Evolutionary conservation across 768 basidiomycete genomes (phyloP).

Genomic region (Candolleomyces efflorescens): DNA sequence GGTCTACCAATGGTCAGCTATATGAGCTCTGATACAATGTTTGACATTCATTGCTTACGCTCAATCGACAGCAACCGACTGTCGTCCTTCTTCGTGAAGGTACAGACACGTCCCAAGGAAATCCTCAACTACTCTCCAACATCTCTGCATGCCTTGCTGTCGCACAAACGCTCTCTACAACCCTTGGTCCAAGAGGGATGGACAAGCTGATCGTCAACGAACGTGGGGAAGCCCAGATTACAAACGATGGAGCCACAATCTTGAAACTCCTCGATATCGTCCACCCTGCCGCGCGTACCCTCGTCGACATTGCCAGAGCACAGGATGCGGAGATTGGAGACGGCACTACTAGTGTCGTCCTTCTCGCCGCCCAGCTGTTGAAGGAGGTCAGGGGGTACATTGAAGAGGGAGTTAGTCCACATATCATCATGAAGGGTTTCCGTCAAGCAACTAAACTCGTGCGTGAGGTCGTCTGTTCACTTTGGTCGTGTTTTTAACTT

Average conservation of each 20-base stretch:
- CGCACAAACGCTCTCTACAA: constrained; percentile 85
- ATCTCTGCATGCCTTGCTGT: constrained; percentile 96
- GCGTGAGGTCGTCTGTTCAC: constrained; percentile 22
- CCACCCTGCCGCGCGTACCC: constrained; percentile 95
- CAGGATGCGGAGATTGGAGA: constrained; percentile 99
- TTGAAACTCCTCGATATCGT: constrained; percentile 96
- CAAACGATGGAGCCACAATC: constrained; percentile 99
- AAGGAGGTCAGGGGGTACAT: constrained; percentile 90
- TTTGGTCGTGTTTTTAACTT: constrained; percentile 10
- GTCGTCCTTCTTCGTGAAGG: constrained; percentile 95
- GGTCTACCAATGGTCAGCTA: constrained; percentile 66
- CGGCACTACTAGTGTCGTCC: constrained; percentile 94
- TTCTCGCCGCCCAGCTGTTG: constrained; percentile 89
- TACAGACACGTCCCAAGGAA: constrained; percentile 94
- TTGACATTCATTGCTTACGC: constrained; percentile 6
- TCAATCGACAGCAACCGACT: constrained; percentile 78
- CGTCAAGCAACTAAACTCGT: constrained; percentile 84
- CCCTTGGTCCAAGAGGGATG: constrained; percentile 98
- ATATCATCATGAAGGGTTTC: constrained; percentile 97
- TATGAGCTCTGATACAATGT: neutral
- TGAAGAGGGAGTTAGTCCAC: constrained; percentile 96
- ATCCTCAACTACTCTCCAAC: constrained; percentile 87
- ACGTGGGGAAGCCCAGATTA: constrained; percentile 95
- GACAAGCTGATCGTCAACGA: constrained; percentile 96
- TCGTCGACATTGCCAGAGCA: constrained; percentile 96